Evolutionary conservation across 306 rosid species (phyloP).

Genomic region (Glycine tomentella): DNA sequence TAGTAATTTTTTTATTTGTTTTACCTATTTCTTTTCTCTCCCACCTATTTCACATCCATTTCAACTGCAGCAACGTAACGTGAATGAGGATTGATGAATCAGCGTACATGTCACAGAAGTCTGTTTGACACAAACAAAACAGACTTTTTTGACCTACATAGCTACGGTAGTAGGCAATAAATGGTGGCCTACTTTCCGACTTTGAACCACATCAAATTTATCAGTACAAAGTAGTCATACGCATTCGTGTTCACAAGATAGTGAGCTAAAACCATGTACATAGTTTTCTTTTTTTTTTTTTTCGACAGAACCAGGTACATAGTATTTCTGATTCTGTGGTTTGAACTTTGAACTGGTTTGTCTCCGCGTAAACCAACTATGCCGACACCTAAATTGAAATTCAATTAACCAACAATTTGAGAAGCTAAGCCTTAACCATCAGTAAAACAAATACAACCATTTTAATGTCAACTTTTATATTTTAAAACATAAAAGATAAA

Average conservation of each 20-base stretch:
- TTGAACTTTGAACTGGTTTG: neutral
- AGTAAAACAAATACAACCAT: neutral
- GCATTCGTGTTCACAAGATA: slow-evolving; percentile 12
- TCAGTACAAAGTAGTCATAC: too few species aligned
- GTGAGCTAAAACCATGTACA: neutral
- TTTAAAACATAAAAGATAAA: too few species aligned
- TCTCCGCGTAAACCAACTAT: neutral
- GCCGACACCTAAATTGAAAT: slow-evolving; percentile 16
- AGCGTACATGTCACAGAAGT: neutral
- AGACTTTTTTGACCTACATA: slow-evolving; percentile 15
- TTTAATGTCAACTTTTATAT: neutral
- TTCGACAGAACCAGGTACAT: too few species aligned
- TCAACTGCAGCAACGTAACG: neutral
- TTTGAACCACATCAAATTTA: too few species aligned
- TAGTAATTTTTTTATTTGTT: too few species aligned
- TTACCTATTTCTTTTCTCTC: too few species aligned
- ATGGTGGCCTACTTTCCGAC: slow-evolving; percentile 27
- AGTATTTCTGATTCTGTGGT: neutral
- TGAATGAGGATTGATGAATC: neutral
- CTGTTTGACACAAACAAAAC: neutral
- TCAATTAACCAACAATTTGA: neutral
- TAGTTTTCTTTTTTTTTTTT: too few species aligned
- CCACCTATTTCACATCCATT: too few species aligned
- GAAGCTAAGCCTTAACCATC: neutral
- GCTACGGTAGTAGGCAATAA: neutral